Evolutionary conservation across 192 early-diverging fungal species (phyloP).

Genomic region (Polychytrium aggregatum): DNA sequence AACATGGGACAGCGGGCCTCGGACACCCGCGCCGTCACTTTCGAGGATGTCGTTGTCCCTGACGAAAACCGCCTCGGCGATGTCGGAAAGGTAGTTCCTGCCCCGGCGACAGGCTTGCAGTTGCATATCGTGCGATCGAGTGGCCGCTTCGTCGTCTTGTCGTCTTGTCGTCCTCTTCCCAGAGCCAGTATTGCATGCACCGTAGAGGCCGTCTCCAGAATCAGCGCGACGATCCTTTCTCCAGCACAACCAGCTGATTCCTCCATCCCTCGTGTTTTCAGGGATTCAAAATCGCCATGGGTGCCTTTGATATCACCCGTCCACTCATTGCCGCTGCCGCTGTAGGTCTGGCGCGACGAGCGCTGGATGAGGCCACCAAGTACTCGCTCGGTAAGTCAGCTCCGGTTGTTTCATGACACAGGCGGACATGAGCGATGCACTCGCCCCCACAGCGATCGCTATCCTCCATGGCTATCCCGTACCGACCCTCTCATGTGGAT

Average conservation of each 20-base stretch:
- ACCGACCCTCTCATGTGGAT: no score
- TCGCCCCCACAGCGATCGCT: not conserved
- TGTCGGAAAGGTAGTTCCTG: no score
- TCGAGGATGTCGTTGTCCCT: slow-evolving; percentile 79
- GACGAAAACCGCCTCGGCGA: slow-evolving; percentile 69
- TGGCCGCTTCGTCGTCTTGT: no score
- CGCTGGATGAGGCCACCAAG: slow-evolving; percentile 82
- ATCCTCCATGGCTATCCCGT: not conserved
- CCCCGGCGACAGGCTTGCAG: no score
- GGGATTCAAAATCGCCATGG: slow-evolving; percentile 98
- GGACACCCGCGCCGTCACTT: slow-evolving; percentile 82
- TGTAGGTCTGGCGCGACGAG: slow-evolving; percentile 81
- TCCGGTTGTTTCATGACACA: not conserved
- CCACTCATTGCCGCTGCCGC: slow-evolving; percentile 82
- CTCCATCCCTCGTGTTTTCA: no score
- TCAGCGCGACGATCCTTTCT: no score
- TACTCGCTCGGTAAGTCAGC: slow-evolving; percentile 47
- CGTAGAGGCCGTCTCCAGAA: no score
- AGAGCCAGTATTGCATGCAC: no score
- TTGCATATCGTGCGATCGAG: no score
- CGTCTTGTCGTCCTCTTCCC: no score
- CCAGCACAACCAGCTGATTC: no score
- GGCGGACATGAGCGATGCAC: not conserved
- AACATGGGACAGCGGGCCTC: slow-evolving; percentile 94
- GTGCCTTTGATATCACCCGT: slow-evolving; percentile 88